Evolutionary conservation across 345 rosid genomes (phyloP), one percentile per base, ranked within the genome.

Genomic region (Brassica juncea): DNA sequence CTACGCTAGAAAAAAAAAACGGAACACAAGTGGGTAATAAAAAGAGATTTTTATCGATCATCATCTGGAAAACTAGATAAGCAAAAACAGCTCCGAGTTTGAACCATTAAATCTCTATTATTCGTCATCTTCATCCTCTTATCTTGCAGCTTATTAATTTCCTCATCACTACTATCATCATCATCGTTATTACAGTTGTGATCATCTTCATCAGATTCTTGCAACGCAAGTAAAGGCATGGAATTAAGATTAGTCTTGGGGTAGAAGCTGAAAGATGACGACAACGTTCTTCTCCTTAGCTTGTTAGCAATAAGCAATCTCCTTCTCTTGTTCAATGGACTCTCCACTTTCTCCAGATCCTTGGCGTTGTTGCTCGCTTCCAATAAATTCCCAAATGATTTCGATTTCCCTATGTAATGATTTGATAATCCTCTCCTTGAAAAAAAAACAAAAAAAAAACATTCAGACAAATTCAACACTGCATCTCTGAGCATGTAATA

Each of bases 381-480:
- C 55, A 88, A 31, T 5, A 94, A 71, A 83, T 88, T 90, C 9
- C 83, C 86, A 72, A 94, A 94, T 10, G 98, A 94, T 73, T 91
- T 94, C 8, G 95, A 91, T 84, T 89, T 94, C 37, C 98, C 98
- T 0, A 84, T 25, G 74, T 84, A 91, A 76, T 94, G 93, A 74
- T 84, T 90, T 54, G 98, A 94, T 66, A 93, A 77, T 28, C 98
- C 97, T 76, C 91, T 82, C 81, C 98, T 93, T 82, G 34, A 64
- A n/a, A 5, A 6, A 8, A 52, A 54, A 16, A 39, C 9, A 16
- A n/a, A 54, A 54, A 49, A 1, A 0, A 49, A 49, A 49, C 57
- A 2, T 14, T 49, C 19, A 49, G 16, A 54, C 25, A 54, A 54
- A 54, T 54, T 15, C 8, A 54, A 54, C 59, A 12, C 14, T 9